Percentiles rank a stretch among this genome's conserved stretches.
These are phyloP conservation scores for Hericium erinaceus DNA, from an alignment of 768 basidiomycete species.

Conservation along the genomic window DNA sequence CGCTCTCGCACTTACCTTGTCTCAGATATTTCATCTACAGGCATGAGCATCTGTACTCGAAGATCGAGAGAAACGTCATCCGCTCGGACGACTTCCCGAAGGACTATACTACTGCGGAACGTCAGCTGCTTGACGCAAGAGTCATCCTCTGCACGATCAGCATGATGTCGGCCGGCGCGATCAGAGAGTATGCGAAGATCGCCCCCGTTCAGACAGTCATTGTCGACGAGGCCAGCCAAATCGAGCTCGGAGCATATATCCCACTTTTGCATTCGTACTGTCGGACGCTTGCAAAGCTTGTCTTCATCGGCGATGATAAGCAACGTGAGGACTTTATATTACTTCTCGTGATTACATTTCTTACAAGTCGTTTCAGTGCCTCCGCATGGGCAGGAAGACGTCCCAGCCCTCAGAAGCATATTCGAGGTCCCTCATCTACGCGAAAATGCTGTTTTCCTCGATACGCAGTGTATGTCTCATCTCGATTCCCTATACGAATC, in stretches of 20 bases:
- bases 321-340: conserved; percentile 21
- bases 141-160: conserved; percentile 41
- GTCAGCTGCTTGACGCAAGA: conserved; percentile 21
- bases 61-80: conserved; percentile 28
- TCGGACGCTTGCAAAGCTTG: conserved; percentile 16
- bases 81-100: conserved; percentile 24
- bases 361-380: conserved; percentile 19
- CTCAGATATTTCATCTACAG: conserved; percentile 16
- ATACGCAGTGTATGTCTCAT: conserved; percentile 24
- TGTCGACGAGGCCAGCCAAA: conserved; percentile 41
- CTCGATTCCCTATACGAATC: neutral
- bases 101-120: conserved; percentile 11
- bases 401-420: conserved; percentile 21
- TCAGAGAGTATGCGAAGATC: conserved; percentile 14
- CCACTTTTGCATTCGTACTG: conserved; percentile 21
- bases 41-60: conserved; percentile 42
- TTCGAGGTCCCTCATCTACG: conserved; percentile 25
- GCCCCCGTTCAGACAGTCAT: conserved; percentile 30
- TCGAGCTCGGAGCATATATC: conserved; percentile 32
- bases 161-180: conserved; percentile 30
- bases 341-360: conserved; percentile 1
- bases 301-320: conserved; percentile 24
- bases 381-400: conserved; percentile 24
- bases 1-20: neutral
- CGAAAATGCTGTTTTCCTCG: conserved; percentile 19